Base-by-base conservation (phyloP, 2,329 filamentous ascomycete genomes). In the Aspergillus bombycis region DNA sequence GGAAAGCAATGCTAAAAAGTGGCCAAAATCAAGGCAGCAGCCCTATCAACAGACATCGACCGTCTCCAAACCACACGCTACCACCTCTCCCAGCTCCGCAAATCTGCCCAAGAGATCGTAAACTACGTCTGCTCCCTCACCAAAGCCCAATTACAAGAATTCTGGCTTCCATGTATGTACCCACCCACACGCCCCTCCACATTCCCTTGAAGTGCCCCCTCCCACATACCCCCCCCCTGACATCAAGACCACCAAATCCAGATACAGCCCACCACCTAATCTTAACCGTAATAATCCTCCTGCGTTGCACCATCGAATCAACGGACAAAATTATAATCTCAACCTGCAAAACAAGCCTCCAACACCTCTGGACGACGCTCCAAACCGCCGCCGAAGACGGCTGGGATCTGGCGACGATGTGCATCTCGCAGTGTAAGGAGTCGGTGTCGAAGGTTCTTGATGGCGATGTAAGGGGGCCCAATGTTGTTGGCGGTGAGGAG, bases 31-130 rank as follows among this genome's bases (percentile, higher is more conserved):
- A 30, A 28, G 68, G 67, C 64, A 46, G 41, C 65, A 32, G 60
- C 62, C 2, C 79, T 82, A 57, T 73, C 76, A 1, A 74, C 78
- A 60, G 80, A 76, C 62, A 50, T 28, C 23, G 69, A 65, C 23
- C 57, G 60, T 45, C 32, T 45, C 45, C 65, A 67, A 54, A 64
- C 65, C 43, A 67, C 62, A 16, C 21, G 53, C 53, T 69, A 69
- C 41, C 66, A 70, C 52, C 67, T 65, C n/a, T 58, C 69, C 14
- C 66, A 67, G 58, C 65, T 68, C 26, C 67, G 72, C 43, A 65
- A 67, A 58, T 64, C 72, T 1, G 72, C 74, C 14, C 64, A 68
- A 11, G 64, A 66, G 7, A 69, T 75, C 23, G 64, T 71, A 19
- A 58, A 62, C 10, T 71, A 74, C 56, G 59, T 73, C 9, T 63